Conservation (phyloP, 148 eudicot species). For the Polygonum aviculare region DNA sequence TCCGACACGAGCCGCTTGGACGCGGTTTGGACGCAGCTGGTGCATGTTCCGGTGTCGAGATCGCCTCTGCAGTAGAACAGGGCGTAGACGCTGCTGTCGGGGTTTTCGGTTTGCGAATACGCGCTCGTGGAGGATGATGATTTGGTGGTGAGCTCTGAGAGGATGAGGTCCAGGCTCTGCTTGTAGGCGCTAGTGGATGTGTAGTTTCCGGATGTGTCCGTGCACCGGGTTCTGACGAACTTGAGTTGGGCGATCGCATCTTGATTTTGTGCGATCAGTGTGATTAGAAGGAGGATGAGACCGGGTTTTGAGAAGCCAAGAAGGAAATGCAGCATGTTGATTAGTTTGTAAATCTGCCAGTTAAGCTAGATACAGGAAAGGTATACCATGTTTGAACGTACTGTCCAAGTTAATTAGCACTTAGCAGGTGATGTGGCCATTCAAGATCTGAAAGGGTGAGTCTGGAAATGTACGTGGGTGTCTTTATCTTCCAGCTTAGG, state of each 20-base stretch:
- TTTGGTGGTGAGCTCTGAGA: neutral
- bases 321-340: neutral
- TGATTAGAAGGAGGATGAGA: neutral
- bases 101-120: neutral
- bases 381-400: too few relatives aligned
- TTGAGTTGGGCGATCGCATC: neutral
- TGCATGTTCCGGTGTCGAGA: neutral
- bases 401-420: too few relatives aligned
- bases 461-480: too few relatives aligned
- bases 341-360: too few relatives aligned
- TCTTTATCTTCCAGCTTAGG: too few relatives aligned
- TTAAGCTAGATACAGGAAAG: too few relatives aligned
- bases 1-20: neutral
- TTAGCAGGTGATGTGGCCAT: too few relatives aligned
- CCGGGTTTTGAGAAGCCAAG: neutral
- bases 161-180: neutral
- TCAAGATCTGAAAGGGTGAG: too few relatives aligned
- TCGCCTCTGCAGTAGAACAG: conserved; percentile 4
- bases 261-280: neutral
- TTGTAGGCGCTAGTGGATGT: neutral
- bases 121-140: neutral
- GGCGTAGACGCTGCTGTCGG: neutral
- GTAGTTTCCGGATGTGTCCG: neutral
- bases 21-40: neutral
- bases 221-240: neutral